Evolutionary conservation across 805 yeast genomes (phyloP).

Genomic region (Schwanniomyces vanrijiae): DNA sequence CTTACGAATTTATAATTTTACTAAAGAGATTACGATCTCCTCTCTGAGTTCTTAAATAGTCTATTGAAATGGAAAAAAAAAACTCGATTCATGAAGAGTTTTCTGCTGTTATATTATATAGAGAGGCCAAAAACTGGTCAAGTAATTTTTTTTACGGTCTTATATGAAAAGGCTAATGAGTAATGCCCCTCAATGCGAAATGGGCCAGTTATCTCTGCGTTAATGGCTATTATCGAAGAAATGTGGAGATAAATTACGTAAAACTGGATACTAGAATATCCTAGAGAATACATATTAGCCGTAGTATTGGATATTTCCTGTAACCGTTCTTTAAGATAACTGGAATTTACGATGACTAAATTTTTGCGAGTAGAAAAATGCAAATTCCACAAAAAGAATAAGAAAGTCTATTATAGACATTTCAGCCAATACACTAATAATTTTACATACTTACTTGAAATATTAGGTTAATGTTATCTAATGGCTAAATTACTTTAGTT

Average conservation of each 20-base stretch:
- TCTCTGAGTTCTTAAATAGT: not conserved
- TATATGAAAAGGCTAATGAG: not conserved
- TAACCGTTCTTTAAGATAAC: not conserved
- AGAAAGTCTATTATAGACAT: not conserved
- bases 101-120: not conserved
- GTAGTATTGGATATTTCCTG: not conserved
- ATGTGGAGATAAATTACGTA: not conserved
- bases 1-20: not conserved
- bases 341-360: not conserved
- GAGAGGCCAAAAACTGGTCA: not conserved
- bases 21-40: not conserved
- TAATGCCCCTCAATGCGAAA: not conserved
- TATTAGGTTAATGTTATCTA: no score
- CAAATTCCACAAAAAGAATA: not conserved
- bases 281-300: constrained; percentile 1
- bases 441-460: not conserved
- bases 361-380: not conserved
- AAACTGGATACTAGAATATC: not conserved
- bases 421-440: not conserved
- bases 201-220: not conserved
- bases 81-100: not conserved
- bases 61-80: not conserved
- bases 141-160: not conserved
- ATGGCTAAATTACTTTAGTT: no score
- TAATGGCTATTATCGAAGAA: not conserved